Conservation (phyloP, 2,329 filamentous ascomycete species). For the Ascochyta clinopodiicola region DNA sequence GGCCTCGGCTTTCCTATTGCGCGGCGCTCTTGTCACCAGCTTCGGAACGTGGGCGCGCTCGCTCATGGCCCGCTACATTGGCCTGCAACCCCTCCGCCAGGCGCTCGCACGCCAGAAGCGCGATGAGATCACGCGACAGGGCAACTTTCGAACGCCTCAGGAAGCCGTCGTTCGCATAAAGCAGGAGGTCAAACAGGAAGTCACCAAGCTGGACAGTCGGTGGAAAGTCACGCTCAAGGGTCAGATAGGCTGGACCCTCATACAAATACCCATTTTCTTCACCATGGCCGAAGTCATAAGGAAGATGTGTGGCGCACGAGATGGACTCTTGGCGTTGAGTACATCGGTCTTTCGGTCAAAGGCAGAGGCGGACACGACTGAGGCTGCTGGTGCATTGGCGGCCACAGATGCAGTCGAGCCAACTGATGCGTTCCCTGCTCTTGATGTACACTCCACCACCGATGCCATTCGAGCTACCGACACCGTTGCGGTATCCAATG, state of each 20-base stretch:
- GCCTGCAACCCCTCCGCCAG: constrained; percentile 51
- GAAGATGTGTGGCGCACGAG: constrained; percentile 41
- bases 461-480: neutral
- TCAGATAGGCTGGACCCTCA: constrained; percentile 38
- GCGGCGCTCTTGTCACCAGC: constrained; percentile 56
- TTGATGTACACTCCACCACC: neutral
- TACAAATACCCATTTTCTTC: constrained; percentile 47
- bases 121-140: constrained; percentile 25
- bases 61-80: constrained; percentile 50
- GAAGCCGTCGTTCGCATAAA: constrained; percentile 21
- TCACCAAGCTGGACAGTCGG: constrained; percentile 31
- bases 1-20: constrained; percentile 60
- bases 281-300: constrained; percentile 46
- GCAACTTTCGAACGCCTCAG: constrained; percentile 30
- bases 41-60: constrained; percentile 52
- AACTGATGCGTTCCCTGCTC: neutral
- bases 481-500: neutral
- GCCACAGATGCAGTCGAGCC: neutral
- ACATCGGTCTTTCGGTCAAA: constrained; percentile 21
- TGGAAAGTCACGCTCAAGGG: constrained; percentile 38
- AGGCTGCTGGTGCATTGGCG: neutral
- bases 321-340: constrained; percentile 39
- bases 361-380: constrained; percentile 1
- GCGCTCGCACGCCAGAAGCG: constrained; percentile 36
- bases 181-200: constrained; percentile 30